These are phyloP conservation scores for Fragilariopsis cylindrus DNA, from an alignment of 108 stramenopile species.

Conservation along the genomic window DNA sequence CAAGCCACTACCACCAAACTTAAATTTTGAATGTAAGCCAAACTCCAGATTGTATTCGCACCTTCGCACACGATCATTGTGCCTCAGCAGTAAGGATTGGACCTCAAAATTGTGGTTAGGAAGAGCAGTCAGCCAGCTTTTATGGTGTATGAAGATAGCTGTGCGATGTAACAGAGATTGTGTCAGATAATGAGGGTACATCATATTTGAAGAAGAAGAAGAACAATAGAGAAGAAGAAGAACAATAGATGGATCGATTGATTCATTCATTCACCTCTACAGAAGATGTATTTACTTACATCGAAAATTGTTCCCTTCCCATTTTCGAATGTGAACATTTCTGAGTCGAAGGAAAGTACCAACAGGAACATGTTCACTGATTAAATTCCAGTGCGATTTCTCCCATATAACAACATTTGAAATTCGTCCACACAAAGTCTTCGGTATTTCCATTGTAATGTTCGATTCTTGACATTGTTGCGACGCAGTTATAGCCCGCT, in stretches of 20 bases:
- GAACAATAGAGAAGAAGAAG: background rate
- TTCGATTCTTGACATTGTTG: conserved; percentile 9
- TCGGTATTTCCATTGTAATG: conserved; percentile 27
- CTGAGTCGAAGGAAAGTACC: conserved; percentile 78
- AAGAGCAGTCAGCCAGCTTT: conserved; percentile 64
- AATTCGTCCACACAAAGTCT: conserved; percentile 67
- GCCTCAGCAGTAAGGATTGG: conserved; percentile 48
- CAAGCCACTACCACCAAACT: conserved; percentile 6
- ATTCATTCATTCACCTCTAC: background rate
- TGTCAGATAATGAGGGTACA: background rate
- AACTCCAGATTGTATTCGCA: conserved; percentile 49
- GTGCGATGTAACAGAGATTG: background rate
- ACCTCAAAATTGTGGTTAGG: conserved; percentile 68
- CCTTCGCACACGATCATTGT: conserved; percentile 45
- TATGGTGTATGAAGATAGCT: conserved; percentile 51
- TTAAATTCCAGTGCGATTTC: conserved; percentile 68
- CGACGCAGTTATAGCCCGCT: conserved; percentile 39
- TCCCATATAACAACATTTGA: conserved; percentile 82
- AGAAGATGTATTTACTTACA: conserved; percentile 25
- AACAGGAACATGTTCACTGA: conserved; percentile 41
- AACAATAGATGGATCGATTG: background rate
- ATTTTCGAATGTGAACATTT: conserved; percentile 55
- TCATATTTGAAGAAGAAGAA: background rate
- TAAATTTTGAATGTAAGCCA: background rate
- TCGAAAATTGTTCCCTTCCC: conserved; percentile 24